Conservation (phyloP, 495 filamentous ascomycete genomes). For the Aspergillus indologenus region DNA sequence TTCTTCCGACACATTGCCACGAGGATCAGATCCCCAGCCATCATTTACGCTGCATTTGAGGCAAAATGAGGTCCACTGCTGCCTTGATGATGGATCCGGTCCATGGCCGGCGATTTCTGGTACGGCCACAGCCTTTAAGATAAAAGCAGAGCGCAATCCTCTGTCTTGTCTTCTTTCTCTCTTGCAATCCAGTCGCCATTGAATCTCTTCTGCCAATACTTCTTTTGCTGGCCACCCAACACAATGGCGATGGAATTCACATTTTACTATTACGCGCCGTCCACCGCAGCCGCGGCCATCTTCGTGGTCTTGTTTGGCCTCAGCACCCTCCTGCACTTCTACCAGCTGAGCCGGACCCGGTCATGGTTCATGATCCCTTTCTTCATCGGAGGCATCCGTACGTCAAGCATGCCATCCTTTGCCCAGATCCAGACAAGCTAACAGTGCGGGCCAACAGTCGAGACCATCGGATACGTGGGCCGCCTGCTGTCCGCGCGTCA, state of each 20-base stretch:
- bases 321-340: conserved; percentile 41
- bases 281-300: conserved; percentile 45
- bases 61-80: too few relatives aligned
- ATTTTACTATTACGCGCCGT: conserved; percentile 49
- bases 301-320: conserved; percentile 49
- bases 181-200: too few relatives aligned
- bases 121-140: neutral
- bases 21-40: neutral
- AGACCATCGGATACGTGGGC: conserved; percentile 41
- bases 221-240: neutral
- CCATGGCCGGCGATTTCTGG: neutral
- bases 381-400: conserved; percentile 51
- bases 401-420: conserved; percentile 16
- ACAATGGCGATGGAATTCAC: neutral
- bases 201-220: neutral
- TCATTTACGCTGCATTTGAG: neutral
- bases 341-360: conserved; percentile 39
- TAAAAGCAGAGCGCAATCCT: neutral
- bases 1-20: neutral
- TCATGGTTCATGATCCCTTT: conserved; percentile 58
- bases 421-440: neutral
- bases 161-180: neutral
- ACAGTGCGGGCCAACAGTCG: conserved; percentile 22
- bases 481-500: conserved; percentile 34
- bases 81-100: neutral